Conservation (phyloP, 2,329 filamentous ascomycete species). For the Curvularia sp. region DNA sequence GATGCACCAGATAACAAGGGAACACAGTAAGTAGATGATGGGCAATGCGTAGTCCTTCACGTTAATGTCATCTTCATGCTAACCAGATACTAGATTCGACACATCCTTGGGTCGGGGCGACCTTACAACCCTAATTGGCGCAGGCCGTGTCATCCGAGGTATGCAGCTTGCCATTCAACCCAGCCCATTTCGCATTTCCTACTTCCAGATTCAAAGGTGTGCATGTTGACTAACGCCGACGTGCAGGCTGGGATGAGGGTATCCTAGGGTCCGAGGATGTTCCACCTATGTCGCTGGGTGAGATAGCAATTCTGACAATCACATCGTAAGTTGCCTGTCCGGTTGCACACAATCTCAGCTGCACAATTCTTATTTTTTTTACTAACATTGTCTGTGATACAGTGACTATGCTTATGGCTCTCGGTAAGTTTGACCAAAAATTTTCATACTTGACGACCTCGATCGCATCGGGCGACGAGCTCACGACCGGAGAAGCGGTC, state of each 20-base stretch:
- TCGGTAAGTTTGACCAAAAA: slow-evolving; percentile 39
- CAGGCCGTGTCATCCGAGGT: slow-evolving; percentile 88
- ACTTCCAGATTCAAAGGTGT: slow-evolving; percentile 5
- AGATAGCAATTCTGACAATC: slow-evolving; percentile 87
- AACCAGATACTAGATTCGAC: slow-evolving; percentile 74
- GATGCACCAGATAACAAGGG: slow-evolving; percentile 69
- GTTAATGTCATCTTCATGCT: slow-evolving; percentile 10
- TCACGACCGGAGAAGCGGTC: background rate
- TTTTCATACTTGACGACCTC: slow-evolving; percentile 5
- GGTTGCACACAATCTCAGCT: background rate
- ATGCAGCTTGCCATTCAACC: slow-evolving; percentile 37
- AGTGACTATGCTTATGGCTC: slow-evolving; percentile 51
- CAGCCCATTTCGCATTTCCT: slow-evolving; percentile 12
- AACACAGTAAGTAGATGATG: slow-evolving; percentile 65
- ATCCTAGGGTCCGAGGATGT: slow-evolving; percentile 60
- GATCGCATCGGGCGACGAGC: background rate
- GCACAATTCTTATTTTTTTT: slow-evolving; percentile 1
- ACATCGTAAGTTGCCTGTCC: slow-evolving; percentile 64
- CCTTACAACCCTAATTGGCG: slow-evolving; percentile 80
- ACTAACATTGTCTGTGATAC: slow-evolving; percentile 27
- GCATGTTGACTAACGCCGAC: slow-evolving; percentile 30
- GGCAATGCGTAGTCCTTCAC: slow-evolving; percentile 4
- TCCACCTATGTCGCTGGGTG: slow-evolving; percentile 81
- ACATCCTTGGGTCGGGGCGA: slow-evolving; percentile 78
- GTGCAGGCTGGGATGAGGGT: slow-evolving; percentile 67